Percentiles rank a stretch among this genome's conserved stretches.
phyloP scores from a whole-genome alignment of 192 early-diverging fungal genomes.

The Podila epicladia region DNA sequence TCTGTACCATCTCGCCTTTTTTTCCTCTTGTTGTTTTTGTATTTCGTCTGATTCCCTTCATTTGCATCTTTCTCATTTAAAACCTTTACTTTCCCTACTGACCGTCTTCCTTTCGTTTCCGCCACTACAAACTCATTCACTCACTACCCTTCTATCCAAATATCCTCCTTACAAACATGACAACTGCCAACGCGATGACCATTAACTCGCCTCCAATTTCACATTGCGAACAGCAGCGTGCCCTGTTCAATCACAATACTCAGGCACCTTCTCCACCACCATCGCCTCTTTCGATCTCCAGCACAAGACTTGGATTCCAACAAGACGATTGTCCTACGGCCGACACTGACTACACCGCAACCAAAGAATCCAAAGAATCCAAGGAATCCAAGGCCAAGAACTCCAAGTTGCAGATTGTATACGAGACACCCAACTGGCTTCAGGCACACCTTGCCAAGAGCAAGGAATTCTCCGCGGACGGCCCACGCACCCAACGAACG shows the following conservation, averaged over 20 bases:
- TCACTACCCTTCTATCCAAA: not conserved
- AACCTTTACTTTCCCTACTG: not conserved
- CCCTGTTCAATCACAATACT: not conserved
- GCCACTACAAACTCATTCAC: not conserved
- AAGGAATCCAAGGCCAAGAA: not conserved
- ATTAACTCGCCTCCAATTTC: not conserved
- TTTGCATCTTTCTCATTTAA: slow-evolving; percentile 1
- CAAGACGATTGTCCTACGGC: not conserved
- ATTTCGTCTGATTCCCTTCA: not conserved
- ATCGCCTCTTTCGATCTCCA: slow-evolving; percentile 9
- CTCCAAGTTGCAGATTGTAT: not conserved
- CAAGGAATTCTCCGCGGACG: not conserved
- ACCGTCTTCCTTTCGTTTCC: not conserved
- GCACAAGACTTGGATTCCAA: not conserved
- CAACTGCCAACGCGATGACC: not conserved
- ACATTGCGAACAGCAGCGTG: slow-evolving; percentile 4
- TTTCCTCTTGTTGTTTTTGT: no score
- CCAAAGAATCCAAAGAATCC: not conserved
- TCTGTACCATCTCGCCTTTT: no score
- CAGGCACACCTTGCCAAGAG: not conserved
- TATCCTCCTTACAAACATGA: no score
- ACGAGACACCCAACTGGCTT: not conserved
- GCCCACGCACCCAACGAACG: not conserved
- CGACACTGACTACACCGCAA: not conserved
- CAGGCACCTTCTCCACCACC: slow-evolving; percentile 5